These are phyloP conservation scores for Cercospora sesami DNA, from an alignment of 2,329 filamentous ascomycete species.

Conservation along the genomic window DNA sequence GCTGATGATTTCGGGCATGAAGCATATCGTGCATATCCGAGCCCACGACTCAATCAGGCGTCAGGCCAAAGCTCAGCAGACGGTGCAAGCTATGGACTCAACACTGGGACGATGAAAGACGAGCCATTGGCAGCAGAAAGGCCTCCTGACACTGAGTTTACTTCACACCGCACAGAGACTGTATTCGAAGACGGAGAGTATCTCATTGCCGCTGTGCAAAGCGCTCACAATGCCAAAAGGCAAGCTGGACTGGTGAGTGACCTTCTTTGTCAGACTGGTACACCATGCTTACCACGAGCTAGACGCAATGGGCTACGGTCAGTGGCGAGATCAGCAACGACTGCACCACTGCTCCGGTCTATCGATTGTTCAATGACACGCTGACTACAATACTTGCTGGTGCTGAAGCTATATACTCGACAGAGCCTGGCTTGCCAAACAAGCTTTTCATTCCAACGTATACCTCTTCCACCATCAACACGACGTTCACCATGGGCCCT, in stretches of 20 bases:
- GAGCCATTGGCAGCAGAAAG: not conserved
- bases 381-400: not conserved
- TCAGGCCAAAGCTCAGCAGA: not conserved
- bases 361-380: conserved; percentile 9
- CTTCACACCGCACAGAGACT: not conserved
- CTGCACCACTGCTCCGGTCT: conserved; percentile 11
- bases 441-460: conserved; percentile 8
- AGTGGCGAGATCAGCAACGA: conserved; percentile 10
- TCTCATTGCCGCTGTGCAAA: not conserved
- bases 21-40: not conserved
- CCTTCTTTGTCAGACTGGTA: not conserved
- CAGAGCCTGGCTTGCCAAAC: conserved; percentile 3
- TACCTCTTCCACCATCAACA: not conserved
- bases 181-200: not conserved
- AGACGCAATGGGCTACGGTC: not conserved
- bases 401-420: conserved; percentile 12
- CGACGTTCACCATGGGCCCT: conserved; percentile 2
- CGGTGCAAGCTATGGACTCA: not conserved
- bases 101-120: not conserved
- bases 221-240: not conserved
- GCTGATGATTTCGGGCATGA: not conserved
- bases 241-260: not conserved
- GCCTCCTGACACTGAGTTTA: too few species aligned
- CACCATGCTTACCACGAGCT: not conserved
- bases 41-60: not conserved